These are phyloP conservation scores for Nymphaea thermarum DNA, from an alignment of 164 flowering plant species.

Conservation along the genomic window DNA sequence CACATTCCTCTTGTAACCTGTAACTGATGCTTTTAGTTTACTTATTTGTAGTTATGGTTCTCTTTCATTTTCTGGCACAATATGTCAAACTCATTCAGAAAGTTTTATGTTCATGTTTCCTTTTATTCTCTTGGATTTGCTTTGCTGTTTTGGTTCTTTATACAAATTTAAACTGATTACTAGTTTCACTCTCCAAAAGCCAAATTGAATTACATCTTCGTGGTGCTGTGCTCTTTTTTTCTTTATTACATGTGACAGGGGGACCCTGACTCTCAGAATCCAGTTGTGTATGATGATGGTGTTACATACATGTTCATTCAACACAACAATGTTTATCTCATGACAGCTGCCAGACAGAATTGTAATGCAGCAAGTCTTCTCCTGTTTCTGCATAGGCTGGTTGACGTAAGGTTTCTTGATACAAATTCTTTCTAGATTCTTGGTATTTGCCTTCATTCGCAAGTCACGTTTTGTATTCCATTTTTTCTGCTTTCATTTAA, in stretches of 20 bases:
- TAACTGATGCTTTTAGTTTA: too few species aligned
- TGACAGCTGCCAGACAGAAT: slow-evolving; percentile 90
- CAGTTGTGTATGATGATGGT: slow-evolving; percentile 88
- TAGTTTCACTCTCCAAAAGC: background rate
- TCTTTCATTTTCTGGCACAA: too few species aligned
- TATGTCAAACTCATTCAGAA: too few species aligned
- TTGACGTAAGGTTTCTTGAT: slow-evolving; percentile 56
- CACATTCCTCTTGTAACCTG: too few species aligned
- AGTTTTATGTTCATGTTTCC: too few species aligned
- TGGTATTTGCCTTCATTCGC: too few species aligned
- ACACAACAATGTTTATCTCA: slow-evolving; percentile 82
- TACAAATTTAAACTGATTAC: background rate
- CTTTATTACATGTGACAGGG: slow-evolving; percentile 33
- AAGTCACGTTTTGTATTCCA: too few species aligned
- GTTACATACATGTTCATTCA: slow-evolving; percentile 87
- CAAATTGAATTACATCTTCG: background rate
- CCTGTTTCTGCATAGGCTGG: slow-evolving; percentile 82
- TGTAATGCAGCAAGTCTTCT: slow-evolving; percentile 96
- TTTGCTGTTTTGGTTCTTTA: too few species aligned
- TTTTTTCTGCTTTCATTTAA: too few species aligned
- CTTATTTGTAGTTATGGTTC: too few species aligned
- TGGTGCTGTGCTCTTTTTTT: background rate
- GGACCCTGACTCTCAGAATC: slow-evolving; percentile 87
- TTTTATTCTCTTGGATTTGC: too few species aligned
- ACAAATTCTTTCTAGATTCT: too few species aligned